Evolutionary conservation across 2,329 filamentous ascomycete genomes (phyloP).

Genomic region (Apiospora kogelbergensis): DNA sequence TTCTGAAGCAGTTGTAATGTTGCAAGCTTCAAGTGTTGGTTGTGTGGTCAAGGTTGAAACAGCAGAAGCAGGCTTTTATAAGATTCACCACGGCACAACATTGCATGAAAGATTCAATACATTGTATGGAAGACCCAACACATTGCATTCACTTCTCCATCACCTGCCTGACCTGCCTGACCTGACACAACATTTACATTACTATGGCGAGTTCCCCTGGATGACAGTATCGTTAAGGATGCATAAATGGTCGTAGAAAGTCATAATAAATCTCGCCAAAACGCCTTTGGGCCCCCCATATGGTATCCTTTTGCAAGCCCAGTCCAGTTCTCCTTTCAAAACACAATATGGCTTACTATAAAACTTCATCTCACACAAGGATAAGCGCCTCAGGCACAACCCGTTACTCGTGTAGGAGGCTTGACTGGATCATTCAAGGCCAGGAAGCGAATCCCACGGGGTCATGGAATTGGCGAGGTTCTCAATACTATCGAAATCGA

Average conservation of each 20-base stretch:
- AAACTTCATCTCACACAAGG: neutral
- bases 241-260: neutral
- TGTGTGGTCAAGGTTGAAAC: neutral
- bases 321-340: neutral
- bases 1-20: neutral
- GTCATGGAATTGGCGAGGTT: slow-evolving; percentile 24
- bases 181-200: neutral
- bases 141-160: neutral
- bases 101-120: neutral
- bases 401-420: neutral
- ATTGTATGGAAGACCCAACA: neutral
- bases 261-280: neutral
- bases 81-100: no score
- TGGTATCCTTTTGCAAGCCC: neutral
- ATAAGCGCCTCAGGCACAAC: neutral
- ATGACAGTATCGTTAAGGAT: neutral
- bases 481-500: slow-evolving; percentile 29
- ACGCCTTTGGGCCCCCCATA: neutral
- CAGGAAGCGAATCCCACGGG: slow-evolving; percentile 14
- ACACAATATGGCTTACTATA: neutral
- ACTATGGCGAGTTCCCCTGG: neutral
- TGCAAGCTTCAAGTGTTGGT: neutral
- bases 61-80: neutral
- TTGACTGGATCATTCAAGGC: slow-evolving; percentile 12
- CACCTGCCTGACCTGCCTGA: no score